Evolutionary conservation across 441 rosid species (phyloP), one percentile per base, ranked within the genome.

Genomic region (Macaranga tanarius): DNA sequence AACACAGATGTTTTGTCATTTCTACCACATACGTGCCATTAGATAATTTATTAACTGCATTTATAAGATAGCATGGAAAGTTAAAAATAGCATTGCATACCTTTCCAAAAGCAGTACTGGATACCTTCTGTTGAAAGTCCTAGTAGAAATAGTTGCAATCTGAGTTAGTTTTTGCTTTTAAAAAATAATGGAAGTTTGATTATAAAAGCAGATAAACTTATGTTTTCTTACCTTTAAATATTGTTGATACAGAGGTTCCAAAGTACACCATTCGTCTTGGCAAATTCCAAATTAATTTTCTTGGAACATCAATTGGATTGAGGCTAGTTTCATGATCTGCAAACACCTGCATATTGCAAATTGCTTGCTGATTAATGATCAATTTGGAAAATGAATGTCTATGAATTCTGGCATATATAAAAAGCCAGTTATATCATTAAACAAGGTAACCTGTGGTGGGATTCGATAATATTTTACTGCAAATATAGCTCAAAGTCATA

Each of bases 81-180:
- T 47, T 70, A 55, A 71, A 69, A 69, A 68, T 62, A 63, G 55
- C 42, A 56, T 71, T 60, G n/a, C 78, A 44, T 87, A 93, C 99
- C 98, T 93, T 78, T 90, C 98, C 99, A 92, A 71, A 93, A 96
- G 88, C 96, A 93, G 84, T 66, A 77, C 61, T 89, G 97, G 67
- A 92, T 90, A 76, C 82, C 89, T 79, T 87, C 96, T 0, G 94
- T 92, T 17, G 97, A 71, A 66, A 96, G 87, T 52, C 99, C 98
- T 96, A 78, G 20, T 40, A 64, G 65, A 77, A 72, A 79, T 62
- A 67, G 71, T 23, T 48, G 8, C 63, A 65, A 60, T 67, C 69
- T 78, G 20, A 71, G 83, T 73, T 22, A 74, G 83, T 69, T 47
- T 62, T 76, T 31, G 59, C 61, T 50, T 72, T 71, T 58, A 48